Evolutionary conservation across 768 basidiomycete genomes (phyloP).

Genomic region (Podaxis sp.): DNA sequence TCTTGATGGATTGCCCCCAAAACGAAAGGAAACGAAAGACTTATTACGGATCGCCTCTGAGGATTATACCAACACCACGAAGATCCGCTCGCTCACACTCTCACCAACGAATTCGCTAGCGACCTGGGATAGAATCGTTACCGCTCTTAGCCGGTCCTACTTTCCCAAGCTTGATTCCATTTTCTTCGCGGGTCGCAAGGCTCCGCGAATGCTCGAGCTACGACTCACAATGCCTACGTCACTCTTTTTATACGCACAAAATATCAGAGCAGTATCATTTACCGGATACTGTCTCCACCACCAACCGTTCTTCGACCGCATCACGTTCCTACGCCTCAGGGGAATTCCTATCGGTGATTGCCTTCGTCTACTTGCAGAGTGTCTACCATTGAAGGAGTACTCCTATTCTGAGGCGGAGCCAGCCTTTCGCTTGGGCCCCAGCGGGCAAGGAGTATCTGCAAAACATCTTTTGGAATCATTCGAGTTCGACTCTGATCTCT

Average conservation of each 20-base stretch:
- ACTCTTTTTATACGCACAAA: neutral
- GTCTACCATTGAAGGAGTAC: neutral
- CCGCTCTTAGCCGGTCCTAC: neutral
- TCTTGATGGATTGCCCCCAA: neutral
- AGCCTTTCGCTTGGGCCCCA: neutral
- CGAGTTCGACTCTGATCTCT: neutral
- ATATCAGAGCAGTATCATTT: neutral
- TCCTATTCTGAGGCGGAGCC: neutral
- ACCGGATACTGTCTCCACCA: neutral
- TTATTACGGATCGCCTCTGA: neutral
- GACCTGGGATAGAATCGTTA: neutral
- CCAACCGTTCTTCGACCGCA: neutral
- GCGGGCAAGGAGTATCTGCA: neutral
- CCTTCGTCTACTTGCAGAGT: neutral
- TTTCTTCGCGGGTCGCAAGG: neutral
- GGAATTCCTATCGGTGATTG: neutral
- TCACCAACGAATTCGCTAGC: neutral
- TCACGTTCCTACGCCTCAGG: neutral
- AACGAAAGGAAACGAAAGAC: neutral
- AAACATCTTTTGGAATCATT: neutral
- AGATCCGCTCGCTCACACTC: neutral
- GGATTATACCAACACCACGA: neutral
- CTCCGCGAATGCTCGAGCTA: neutral
- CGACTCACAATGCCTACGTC: neutral
- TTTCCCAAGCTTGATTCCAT: neutral